Conservation (phyloP, 2,329 filamentous ascomycete genomes). For the Lasiodiplodia sp. region DNA sequence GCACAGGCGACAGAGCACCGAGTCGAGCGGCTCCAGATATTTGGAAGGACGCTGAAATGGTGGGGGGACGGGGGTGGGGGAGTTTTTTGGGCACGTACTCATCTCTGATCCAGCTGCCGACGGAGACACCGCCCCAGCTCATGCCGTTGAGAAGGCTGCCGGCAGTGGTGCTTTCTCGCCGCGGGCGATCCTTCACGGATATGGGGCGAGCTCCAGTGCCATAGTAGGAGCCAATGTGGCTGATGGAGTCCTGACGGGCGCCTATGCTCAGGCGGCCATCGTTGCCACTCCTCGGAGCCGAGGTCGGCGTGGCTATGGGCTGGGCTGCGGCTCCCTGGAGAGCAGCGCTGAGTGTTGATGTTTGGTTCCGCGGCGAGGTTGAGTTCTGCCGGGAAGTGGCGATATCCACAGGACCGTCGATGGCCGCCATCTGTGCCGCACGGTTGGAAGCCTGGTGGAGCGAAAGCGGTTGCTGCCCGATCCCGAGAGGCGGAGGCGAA, state of each 20-base stretch:
- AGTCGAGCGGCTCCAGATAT: background rate
- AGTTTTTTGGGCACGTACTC: slow-evolving; percentile 73
- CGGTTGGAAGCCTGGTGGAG: background rate
- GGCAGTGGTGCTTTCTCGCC: slow-evolving; percentile 66
- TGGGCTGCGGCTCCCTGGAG: slow-evolving; percentile 55
- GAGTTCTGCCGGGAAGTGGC: slow-evolving; percentile 62
- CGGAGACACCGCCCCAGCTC: slow-evolving; percentile 96
- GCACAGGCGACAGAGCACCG: background rate
- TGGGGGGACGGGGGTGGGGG: background rate
- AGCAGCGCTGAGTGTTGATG: slow-evolving; percentile 69
- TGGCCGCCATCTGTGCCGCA: slow-evolving; percentile 27
- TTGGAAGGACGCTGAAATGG: background rate
- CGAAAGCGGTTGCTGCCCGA: slow-evolving; percentile 1
- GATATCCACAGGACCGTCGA: slow-evolving; percentile 63
- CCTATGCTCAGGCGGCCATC: slow-evolving; percentile 44
- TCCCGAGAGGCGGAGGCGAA: slow-evolving; percentile 35
- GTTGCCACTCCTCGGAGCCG: slow-evolving; percentile 43
- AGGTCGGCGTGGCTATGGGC: slow-evolving; percentile 50
- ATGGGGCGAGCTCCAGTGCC: slow-evolving; percentile 67
- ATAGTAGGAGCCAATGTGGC: slow-evolving; percentile 60
- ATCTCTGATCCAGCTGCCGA: slow-evolving; percentile 96
- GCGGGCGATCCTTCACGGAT: slow-evolving; percentile 63
- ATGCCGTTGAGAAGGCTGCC: slow-evolving; percentile 76
- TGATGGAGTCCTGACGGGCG: slow-evolving; percentile 62
- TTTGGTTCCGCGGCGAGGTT: slow-evolving; percentile 67